phyloP scores from a whole-genome alignment of 83 land plant species.

The Larix sibirica region DNA sequence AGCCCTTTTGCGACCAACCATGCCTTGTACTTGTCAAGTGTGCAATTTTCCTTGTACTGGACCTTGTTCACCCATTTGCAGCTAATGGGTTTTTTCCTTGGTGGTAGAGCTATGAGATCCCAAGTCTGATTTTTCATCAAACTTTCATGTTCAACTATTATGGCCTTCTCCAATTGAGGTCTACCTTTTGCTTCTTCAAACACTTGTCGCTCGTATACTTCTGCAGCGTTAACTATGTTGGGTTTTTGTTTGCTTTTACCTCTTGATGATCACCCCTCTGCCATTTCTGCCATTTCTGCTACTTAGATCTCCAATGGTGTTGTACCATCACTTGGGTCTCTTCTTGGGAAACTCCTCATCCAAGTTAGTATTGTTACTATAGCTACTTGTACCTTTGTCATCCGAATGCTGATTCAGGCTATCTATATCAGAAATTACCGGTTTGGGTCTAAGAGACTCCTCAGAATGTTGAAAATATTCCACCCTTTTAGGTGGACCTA shows the following conservation, averaged over 20 bases:
- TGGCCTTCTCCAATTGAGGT: background rate
- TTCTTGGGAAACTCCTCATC: no score
- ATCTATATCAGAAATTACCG: no score
- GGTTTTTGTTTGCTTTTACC: no score
- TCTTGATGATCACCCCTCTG: background rate
- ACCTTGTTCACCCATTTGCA: background rate
- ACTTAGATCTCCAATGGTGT: background rate
- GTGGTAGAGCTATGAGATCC: background rate
- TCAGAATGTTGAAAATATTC: no score
- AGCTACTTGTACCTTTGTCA: background rate
- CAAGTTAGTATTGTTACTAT: background rate
- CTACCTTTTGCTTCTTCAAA: background rate
- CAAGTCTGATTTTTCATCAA: background rate
- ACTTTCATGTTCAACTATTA: background rate
- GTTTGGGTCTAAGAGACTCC: no score
- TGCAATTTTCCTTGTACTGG: background rate
- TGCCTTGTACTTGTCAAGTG: background rate
- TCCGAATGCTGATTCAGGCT: background rate
- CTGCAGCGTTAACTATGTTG: background rate
- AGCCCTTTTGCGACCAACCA: background rate
- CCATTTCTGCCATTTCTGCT: background rate
- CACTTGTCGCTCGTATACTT: background rate
- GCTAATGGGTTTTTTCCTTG: background rate
- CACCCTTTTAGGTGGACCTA: no score
- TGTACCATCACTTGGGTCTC: background rate